Evolutionary conservation across 352 stramenopile species (phyloP).

Genomic region (Phytophthora pistaciae): DNA sequence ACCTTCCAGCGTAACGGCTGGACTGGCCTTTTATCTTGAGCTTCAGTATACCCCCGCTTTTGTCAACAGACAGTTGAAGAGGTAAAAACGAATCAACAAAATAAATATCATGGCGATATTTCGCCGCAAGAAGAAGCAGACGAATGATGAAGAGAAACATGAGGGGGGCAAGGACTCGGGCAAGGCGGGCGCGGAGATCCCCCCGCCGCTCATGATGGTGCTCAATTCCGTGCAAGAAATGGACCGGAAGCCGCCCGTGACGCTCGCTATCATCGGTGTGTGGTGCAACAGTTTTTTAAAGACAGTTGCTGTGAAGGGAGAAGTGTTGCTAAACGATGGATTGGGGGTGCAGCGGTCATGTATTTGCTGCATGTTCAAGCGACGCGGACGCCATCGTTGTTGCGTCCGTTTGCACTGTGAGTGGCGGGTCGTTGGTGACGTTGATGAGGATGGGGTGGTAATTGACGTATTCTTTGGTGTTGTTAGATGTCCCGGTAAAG

Average conservation of each 20-base stretch:
- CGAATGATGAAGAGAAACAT: constrained; percentile 6
- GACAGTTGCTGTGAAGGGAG: neutral
- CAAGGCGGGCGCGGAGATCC: constrained; percentile 22
- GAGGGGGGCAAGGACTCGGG: neutral
- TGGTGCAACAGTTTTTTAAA: neutral
- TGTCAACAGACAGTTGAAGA: constrained; percentile 2
- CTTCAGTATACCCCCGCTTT: constrained; percentile 2
- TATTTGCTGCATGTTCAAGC: constrained; percentile 68
- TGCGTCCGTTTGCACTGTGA: constrained; percentile 62
- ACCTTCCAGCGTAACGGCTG: constrained; percentile 27
- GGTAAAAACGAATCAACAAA: neutral
- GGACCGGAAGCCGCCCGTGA: constrained; percentile 72
- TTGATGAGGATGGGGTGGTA: neutral
- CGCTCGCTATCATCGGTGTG: constrained; percentile 52
- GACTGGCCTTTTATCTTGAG: constrained; percentile 1
- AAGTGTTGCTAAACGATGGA: neutral
- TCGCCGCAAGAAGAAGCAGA: constrained; percentile 23
- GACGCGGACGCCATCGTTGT: constrained; percentile 36
- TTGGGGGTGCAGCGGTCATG: constrained; percentile 48
- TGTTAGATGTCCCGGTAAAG: constrained; percentile 73
- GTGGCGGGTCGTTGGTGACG: constrained; percentile 10
- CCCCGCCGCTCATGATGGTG: constrained; percentile 48
- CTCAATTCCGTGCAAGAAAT: constrained; percentile 56
- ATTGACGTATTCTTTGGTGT: neutral
- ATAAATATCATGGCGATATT: constrained; percentile 26